These are phyloP conservation scores for Hyphopichia buzzinii DNA, from an alignment of 1,139 yeast genomes.

Conservation along the genomic window DNA sequence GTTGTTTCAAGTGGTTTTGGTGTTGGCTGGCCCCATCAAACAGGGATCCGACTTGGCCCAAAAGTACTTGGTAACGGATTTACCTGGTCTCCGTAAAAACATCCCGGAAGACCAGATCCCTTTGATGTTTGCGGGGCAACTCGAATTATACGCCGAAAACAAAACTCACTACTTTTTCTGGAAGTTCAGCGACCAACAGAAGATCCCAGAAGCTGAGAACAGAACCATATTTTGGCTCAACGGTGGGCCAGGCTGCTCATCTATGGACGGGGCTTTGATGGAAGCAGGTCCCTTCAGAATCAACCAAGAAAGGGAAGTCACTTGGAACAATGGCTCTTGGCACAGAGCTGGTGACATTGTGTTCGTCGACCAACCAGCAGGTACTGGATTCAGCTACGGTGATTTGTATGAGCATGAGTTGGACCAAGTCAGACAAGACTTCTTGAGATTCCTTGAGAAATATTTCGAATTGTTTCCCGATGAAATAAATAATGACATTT, in stretches of 20 bases:
- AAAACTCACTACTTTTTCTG: slow-evolving; percentile 77
- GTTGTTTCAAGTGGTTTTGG: not conserved
- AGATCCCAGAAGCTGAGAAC: slow-evolving; percentile 26
- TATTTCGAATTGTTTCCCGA: slow-evolving; percentile 76
- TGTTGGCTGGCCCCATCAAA: slow-evolving; percentile 1
- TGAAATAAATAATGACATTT: slow-evolving; percentile 61
- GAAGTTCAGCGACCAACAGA: slow-evolving; percentile 51
- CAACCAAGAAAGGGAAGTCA: slow-evolving; percentile 39
- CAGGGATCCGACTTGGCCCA: slow-evolving; percentile 5
- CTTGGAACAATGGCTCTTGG: slow-evolving; percentile 80
- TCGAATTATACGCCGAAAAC: slow-evolving; percentile 52
- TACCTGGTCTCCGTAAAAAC: slow-evolving; percentile 41
- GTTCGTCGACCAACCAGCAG: slow-evolving; percentile 93
- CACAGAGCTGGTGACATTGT: slow-evolving; percentile 73
- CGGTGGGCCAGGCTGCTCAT: slow-evolving; percentile 98
- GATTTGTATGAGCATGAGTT: slow-evolving; percentile 58
- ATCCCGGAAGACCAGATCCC: slow-evolving; percentile 37
- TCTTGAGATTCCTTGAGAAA: slow-evolving; percentile 61
- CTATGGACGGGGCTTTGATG: slow-evolving; percentile 95
- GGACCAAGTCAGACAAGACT: slow-evolving; percentile 55
- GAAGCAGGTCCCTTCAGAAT: slow-evolving; percentile 89
- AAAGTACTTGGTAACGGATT: slow-evolving; percentile 31
- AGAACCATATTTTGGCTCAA: slow-evolving; percentile 80
- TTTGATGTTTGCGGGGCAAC: slow-evolving; percentile 71
- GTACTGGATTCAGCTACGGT: slow-evolving; percentile 83